Conservation (phyloP, 2,329 filamentous ascomycete genomes). For the Fusarium dlaminii region DNA sequence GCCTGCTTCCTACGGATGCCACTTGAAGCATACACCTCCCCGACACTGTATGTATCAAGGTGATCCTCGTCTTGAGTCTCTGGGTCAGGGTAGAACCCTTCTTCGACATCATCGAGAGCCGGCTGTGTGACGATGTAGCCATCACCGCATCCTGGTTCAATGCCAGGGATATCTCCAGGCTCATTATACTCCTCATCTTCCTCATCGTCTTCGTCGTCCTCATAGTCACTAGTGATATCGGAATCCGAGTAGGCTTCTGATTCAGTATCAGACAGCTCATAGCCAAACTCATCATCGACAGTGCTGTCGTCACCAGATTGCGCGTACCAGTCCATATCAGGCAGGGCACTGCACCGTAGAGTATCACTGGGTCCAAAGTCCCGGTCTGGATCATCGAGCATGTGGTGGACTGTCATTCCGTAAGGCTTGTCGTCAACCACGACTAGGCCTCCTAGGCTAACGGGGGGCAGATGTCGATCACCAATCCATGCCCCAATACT, state of each 20-base stretch:
- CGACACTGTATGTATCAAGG: conserved; percentile 80
- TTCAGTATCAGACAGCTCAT: conserved; percentile 70
- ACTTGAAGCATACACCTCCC: conserved; percentile 88
- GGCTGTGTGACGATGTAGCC: conserved; percentile 89
- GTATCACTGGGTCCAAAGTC: conserved; percentile 48
- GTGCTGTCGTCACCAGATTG: conserved; percentile 55
- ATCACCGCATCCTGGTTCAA: conserved; percentile 78
- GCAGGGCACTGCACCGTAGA: conserved; percentile 53
- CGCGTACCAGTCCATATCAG: conserved; percentile 54
- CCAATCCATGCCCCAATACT: conserved; percentile 93
- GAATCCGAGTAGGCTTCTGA: conserved; percentile 63
- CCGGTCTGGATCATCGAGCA: conserved; percentile 78
- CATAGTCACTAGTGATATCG: conserved; percentile 63
- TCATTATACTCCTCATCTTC: conserved; percentile 67
- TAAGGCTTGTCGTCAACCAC: conserved; percentile 85
- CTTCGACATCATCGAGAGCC: conserved; percentile 85
- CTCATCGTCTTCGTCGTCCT: conserved; percentile 61
- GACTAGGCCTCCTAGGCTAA: conserved; percentile 89
- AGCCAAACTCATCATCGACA: conserved; percentile 64
- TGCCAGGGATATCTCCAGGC: conserved; percentile 80
- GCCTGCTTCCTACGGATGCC: conserved; percentile 82
- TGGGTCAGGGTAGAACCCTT: conserved; percentile 81
- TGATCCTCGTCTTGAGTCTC: conserved; percentile 83
- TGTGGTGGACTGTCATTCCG: conserved; percentile 97
- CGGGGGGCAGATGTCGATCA: conserved; percentile 85